A percentile compares a stretch with the other conserved stretches of the same genome.
phyloP scores from a whole-genome alignment of 805 yeast genomes.

The Candida verbasci region DNA sequence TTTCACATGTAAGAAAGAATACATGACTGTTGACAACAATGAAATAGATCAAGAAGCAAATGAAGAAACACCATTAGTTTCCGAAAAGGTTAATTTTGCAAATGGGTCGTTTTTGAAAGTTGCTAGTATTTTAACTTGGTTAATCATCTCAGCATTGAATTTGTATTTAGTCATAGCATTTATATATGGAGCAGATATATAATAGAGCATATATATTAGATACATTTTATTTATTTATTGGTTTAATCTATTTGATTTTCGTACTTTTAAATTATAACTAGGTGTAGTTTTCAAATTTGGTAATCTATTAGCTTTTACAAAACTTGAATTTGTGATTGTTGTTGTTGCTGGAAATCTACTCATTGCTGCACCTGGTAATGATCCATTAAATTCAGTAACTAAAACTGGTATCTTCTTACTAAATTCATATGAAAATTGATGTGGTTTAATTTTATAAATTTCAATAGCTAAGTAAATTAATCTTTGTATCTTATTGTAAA shows the following conservation, averaged over 20 bases:
- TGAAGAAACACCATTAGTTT: slow-evolving; percentile 13
- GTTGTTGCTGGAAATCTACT: slow-evolving; percentile 16
- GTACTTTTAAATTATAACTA: slow-evolving; percentile 28
- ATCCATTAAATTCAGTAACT: slow-evolving; percentile 70
- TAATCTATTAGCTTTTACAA: slow-evolving; percentile 17
- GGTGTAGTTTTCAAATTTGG: slow-evolving; percentile 39
- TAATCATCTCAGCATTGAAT: slow-evolving; percentile 35
- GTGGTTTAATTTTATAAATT: slow-evolving; percentile 21
- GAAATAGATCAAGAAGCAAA: slow-evolving; percentile 11
- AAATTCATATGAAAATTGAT: slow-evolving; percentile 22
- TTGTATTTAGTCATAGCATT: slow-evolving; percentile 38
- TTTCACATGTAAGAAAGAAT: slow-evolving; percentile 37
- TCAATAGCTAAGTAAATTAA: slow-evolving; percentile 29
- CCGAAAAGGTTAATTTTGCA: slow-evolving; percentile 29
- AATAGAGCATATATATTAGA: neutral
- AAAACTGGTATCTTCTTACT: slow-evolving; percentile 59
- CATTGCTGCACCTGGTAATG: slow-evolving; percentile 59
- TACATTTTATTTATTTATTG: neutral
- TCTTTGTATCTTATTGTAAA: slow-evolving; percentile 28
- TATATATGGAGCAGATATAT: slow-evolving; percentile 38
- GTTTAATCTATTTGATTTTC: slow-evolving; percentile 11
- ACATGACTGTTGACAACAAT: slow-evolving; percentile 34
- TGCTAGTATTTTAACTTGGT: slow-evolving; percentile 36
- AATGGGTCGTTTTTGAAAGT: slow-evolving; percentile 31
- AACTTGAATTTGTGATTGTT: slow-evolving; percentile 6